Conservation (phyloP, 23 red algal genomes). For the Gracilaria caudata region DNA sequence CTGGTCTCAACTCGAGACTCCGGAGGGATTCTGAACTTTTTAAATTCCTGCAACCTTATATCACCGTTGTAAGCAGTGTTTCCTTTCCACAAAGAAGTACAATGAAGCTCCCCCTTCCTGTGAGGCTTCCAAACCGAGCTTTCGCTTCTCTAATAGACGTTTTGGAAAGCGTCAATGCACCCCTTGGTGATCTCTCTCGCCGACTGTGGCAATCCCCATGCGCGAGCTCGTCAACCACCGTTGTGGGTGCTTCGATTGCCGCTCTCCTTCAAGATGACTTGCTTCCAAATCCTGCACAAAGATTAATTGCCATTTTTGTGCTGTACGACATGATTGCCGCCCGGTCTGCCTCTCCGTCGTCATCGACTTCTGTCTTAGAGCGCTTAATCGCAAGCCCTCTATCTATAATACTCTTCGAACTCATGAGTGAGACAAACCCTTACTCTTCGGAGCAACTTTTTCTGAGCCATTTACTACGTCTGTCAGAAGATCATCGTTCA, state of each 20-base stretch:
- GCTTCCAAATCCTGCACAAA: conserved; percentile 45
- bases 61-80: neutral
- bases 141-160: conserved; percentile 45
- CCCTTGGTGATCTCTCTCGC: conserved; percentile 48
- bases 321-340: conserved; percentile 71
- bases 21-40: neutral
- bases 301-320: conserved; percentile 62
- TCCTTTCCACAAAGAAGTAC: neutral
- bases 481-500: conserved; percentile 23
- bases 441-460: conserved; percentile 56
- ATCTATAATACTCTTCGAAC: conserved; percentile 57
- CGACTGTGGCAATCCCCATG: conserved; percentile 46
- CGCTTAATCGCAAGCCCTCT: conserved; percentile 52
- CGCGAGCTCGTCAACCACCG: neutral
- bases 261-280: conserved; percentile 69
- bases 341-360: conserved; percentile 12
- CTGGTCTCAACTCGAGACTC: neutral
- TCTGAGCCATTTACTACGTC: conserved; percentile 53
- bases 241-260: conserved; percentile 53
- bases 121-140: conserved; percentile 24
- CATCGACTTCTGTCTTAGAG: conserved; percentile 45
- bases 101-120: conserved; percentile 27
- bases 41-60: neutral
- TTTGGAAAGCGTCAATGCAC: conserved; percentile 46
- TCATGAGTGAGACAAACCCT: conserved; percentile 31